Evolutionary conservation across 2,329 filamentous ascomycete genomes (phyloP).

Genomic region (Cladorrhinum sp.): DNA sequence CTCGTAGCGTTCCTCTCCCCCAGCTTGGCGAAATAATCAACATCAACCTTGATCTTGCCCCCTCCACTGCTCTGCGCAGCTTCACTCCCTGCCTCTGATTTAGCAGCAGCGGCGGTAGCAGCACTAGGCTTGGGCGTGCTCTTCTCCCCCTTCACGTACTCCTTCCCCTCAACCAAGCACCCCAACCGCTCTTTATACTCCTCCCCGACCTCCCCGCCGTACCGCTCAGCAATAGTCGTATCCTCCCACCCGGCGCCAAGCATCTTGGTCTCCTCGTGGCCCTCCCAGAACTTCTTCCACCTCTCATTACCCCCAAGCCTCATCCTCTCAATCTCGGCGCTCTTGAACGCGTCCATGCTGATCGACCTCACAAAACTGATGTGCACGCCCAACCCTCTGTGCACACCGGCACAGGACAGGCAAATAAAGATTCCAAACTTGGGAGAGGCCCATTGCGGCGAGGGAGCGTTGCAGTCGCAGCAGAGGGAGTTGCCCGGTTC

Average conservation of each 20-base stretch:
- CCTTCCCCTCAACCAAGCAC: conserved; percentile 81
- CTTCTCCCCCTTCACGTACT: conserved; percentile 75
- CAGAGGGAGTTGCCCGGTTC: conserved; percentile 84
- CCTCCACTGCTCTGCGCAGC: conserved; percentile 32
- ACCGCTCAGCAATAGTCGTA: conserved; percentile 84
- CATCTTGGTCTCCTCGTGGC: conserved; percentile 63
- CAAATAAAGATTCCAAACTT: conserved; percentile 99
- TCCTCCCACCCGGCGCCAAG: conserved; percentile 74
- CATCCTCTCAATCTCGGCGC: conserved; percentile 90
- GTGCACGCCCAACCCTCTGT: conserved; percentile 92
- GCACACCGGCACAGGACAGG: conserved; percentile 89
- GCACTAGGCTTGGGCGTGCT: conserved; percentile 35
- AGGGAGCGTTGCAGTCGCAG: conserved; percentile 93
- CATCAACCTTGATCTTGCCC: conserved; percentile 65
- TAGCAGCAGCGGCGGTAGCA: conserved; percentile 28
- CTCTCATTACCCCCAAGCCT: conserved; percentile 83
- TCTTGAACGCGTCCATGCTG: conserved; percentile 98
- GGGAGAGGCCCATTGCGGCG: conserved; percentile 95
- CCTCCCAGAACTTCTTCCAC: conserved; percentile 85
- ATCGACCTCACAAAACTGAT: conserved; percentile 97
- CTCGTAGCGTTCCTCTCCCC: conserved; percentile 79
- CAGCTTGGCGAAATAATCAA: conserved; percentile 84
- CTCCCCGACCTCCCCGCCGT: conserved; percentile 84
- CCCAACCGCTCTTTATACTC: conserved; percentile 91
- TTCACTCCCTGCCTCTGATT: conserved; percentile 29